Evolutionary conservation across 805 yeast genomes (phyloP).

Genomic region (Komagataella pastoris): DNA sequence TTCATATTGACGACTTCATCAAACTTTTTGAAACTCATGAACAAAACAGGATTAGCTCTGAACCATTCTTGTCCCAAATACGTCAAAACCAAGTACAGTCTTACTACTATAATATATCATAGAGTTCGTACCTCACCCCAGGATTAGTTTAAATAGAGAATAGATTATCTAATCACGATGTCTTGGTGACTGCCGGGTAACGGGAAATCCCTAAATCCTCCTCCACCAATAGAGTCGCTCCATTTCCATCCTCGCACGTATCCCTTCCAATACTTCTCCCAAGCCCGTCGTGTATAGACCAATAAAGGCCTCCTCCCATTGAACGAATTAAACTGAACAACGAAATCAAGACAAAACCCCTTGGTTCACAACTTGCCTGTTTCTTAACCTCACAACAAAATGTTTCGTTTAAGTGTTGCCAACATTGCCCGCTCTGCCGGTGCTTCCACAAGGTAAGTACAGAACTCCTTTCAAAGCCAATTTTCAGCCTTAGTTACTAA

Average conservation of each 20-base stretch:
- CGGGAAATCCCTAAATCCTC: background rate
- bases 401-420: constrained; percentile 43
- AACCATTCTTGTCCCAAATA: constrained; percentile 16
- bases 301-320: background rate
- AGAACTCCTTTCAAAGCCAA: background rate
- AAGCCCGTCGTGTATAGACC: background rate
- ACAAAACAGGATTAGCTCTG: constrained; percentile 18
- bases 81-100: constrained; percentile 24
- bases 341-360: background rate
- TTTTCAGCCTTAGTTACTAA: background rate
- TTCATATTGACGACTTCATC: constrained; percentile 21
- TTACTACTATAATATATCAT: constrained; percentile 13
- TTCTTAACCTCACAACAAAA: constrained; percentile 9
- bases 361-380: background rate
- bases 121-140: background rate
- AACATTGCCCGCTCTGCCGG: constrained; percentile 34
- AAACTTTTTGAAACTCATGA: constrained; percentile 22
- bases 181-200: background rate
- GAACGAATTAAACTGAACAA: background rate
- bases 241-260: background rate
- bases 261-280: background rate
- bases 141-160: background rate
- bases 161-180: background rate
- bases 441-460: constrained; percentile 33
- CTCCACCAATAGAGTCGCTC: background rate